A percentile compares a stretch with the other conserved stretches of the same genome.
phyloP scores from a whole-genome alignment of 2,329 filamentous ascomycete genomes.

The Cordyceps fumosorosea region DNA sequence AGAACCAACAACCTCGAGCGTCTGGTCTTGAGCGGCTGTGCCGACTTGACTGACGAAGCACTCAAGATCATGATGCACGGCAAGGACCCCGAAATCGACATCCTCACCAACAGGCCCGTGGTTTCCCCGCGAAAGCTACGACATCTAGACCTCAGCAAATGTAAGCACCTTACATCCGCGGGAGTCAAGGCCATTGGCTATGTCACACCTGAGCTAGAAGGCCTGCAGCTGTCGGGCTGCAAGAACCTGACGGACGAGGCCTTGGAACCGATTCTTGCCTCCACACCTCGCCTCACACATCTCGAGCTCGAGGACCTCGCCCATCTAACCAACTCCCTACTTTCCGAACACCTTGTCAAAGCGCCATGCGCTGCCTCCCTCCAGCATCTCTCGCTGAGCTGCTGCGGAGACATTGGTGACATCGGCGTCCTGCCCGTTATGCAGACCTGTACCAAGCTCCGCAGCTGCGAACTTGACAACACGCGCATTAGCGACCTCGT shows the following conservation, averaged over 20 bases:
- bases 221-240: constrained; percentile 76
- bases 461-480: constrained; percentile 82
- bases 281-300: constrained; percentile 71
- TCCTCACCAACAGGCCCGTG: constrained; percentile 67
- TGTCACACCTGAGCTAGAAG: constrained; percentile 72
- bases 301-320: constrained; percentile 84
- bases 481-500: constrained; percentile 83
- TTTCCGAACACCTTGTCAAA: constrained; percentile 67
- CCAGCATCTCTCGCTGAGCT: constrained; percentile 79
- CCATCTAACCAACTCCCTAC: constrained; percentile 65
- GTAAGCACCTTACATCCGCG: constrained; percentile 62
- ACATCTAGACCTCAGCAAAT: constrained; percentile 80
- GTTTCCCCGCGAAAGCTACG: constrained; percentile 73
- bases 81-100: constrained; percentile 67
- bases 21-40: constrained; percentile 74
- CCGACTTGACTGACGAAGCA: constrained; percentile 68
- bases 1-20: constrained; percentile 73
- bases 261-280: constrained; percentile 65
- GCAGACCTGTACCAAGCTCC: constrained; percentile 63
- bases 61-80: constrained; percentile 72
- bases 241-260: constrained; percentile 65
- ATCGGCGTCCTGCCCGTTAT: constrained; percentile 76
- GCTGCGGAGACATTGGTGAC: constrained; percentile 82
- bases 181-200: constrained; percentile 67
- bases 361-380: constrained; percentile 66